A percentile compares a stretch with the other conserved stretches of the same genome.
phyloP scores from a whole-genome alignment of 23 red algal genomes.

The Agarophyton chilense region DNA sequence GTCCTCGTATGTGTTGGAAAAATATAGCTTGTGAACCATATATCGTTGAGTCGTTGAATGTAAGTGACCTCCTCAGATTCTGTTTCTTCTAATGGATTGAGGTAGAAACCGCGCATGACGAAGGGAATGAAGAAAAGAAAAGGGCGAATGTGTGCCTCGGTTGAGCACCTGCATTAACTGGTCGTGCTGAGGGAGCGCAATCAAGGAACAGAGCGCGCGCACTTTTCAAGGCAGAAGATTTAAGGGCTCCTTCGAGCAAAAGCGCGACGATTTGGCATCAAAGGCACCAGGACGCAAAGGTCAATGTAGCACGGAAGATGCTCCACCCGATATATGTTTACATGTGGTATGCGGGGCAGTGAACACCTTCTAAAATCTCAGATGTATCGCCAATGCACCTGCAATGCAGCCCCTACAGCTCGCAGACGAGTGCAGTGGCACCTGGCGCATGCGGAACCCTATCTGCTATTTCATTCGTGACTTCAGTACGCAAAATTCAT shows the following conservation, averaged over 20 bases:
- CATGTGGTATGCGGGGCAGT: no score
- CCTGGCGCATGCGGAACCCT: no score
- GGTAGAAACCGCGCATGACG: constrained; percentile 7
- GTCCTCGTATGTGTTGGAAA: not conserved
- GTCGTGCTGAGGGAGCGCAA: not conserved
- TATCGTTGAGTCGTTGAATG: constrained; percentile 7
- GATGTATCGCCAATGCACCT: no score
- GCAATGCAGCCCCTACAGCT: no score
- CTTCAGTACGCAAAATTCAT: no score
- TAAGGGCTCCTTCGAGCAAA: not conserved
- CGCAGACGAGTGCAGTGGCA: no score
- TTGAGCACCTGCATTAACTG: not conserved
- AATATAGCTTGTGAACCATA: constrained; percentile 36
- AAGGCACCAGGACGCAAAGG: not conserved
- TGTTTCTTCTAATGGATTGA: constrained; percentile 17
- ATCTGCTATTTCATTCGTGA: no score
- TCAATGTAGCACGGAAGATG: not conserved
- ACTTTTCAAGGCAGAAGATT: not conserved
- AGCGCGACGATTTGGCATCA: not conserved
- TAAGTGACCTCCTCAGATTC: constrained; percentile 21
- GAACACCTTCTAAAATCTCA: no score
- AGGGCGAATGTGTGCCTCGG: not conserved
- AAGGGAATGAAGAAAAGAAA: not conserved
- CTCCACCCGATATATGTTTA: no score
- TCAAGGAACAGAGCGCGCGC: not conserved